A percentile compares a stretch with the other conserved stretches of the same genome.
Evolutionary conservation across 208 protist species (phyloP).

Genomic region (Wallacemonas rigidus): DNA sequence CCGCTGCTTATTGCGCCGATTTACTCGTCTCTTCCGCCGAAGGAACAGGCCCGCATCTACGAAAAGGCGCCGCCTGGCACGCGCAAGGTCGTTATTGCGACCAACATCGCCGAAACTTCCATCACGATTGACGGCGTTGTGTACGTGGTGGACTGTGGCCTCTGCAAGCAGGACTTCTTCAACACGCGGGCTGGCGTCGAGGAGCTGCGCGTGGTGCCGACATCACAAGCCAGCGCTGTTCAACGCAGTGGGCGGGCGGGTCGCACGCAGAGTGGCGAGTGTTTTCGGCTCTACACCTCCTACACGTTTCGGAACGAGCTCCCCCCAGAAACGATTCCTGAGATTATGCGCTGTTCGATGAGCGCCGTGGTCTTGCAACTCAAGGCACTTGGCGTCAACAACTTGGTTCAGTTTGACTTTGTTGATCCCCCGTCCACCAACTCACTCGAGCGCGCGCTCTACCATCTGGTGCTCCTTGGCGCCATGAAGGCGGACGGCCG

Average conservation of each 20-base stretch:
- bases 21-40: constrained; percentile 97
- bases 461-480: constrained; percentile 98
- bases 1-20: constrained; percentile 96
- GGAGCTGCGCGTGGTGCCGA: constrained; percentile 95
- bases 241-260: constrained; percentile 96
- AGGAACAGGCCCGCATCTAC: constrained; percentile 99
- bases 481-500: constrained; percentile 98
- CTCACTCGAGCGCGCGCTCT: constrained; percentile 96
- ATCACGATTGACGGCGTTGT: constrained; percentile 99
- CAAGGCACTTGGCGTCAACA: constrained; percentile 97
- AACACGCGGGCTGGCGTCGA: constrained; percentile 97
- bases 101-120: constrained; percentile 99
- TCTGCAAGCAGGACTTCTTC: constrained; percentile 98
- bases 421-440: constrained; percentile 97
- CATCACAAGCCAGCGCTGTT: constrained; percentile 95
- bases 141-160: constrained; percentile 98
- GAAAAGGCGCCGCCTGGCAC: constrained; percentile 88
- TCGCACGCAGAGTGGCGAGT: constrained; percentile 95
- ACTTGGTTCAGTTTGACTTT: constrained; percentile 97
- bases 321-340: constrained; percentile 90
- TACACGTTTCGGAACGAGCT: constrained; percentile 96
- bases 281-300: constrained; percentile 96
- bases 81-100: constrained; percentile 98
- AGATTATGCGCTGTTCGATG: constrained; percentile 97
- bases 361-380: constrained; percentile 96